Conservation (phyloP, 495 filamentous ascomycete genomes). For the Penicillium soppii region DNA sequence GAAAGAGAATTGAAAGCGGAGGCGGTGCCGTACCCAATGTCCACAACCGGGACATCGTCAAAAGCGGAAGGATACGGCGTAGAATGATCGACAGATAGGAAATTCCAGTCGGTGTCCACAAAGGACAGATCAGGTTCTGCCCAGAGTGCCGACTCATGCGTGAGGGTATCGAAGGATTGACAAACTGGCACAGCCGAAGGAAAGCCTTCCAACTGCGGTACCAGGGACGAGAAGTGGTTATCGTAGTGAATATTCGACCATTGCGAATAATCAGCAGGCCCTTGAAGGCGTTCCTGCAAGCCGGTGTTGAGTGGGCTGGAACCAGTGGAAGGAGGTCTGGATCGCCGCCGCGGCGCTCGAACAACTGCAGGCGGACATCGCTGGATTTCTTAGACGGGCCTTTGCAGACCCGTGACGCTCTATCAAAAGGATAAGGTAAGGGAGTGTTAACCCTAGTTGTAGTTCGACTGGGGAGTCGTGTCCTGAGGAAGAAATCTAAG, state of each 20-base stretch:
- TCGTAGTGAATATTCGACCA: slow-evolving; percentile 16
- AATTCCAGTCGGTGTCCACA: slow-evolving; percentile 26
- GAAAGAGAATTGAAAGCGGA: slow-evolving; percentile 26
- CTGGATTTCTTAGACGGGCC: slow-evolving; percentile 28
- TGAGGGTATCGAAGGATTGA: slow-evolving; percentile 21
- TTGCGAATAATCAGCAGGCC: slow-evolving; percentile 13
- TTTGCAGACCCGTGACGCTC: slow-evolving; percentile 29
- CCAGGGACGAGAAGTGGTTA: slow-evolving; percentile 14
- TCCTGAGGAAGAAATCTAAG: slow-evolving; percentile 26
- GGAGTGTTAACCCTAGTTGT: not conserved
- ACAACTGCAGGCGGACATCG: slow-evolving; percentile 25
- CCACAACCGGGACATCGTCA: slow-evolving; percentile 16
- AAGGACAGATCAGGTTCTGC: slow-evolving; percentile 24
- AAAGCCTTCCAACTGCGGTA: slow-evolving; percentile 14
- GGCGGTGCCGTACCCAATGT: slow-evolving; percentile 15
- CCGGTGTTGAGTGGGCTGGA: slow-evolving; percentile 17
- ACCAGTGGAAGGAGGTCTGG: slow-evolving; percentile 17
- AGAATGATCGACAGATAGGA: slow-evolving; percentile 14
- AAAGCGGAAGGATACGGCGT: slow-evolving; percentile 11
- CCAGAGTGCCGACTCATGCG: slow-evolving; percentile 26
- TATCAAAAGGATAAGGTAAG: not conserved
- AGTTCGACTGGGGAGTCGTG: slow-evolving; percentile 16
- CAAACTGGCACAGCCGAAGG: slow-evolving; percentile 14
- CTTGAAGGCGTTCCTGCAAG: slow-evolving; percentile 17
- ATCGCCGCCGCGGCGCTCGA: slow-evolving; percentile 18